Percentiles rank a stretch among this genome's conserved stretches.
phyloP scores from a whole-genome alignment of 2,329 filamentous ascomycete species.

The Ceratocystis smalleyi region DNA sequence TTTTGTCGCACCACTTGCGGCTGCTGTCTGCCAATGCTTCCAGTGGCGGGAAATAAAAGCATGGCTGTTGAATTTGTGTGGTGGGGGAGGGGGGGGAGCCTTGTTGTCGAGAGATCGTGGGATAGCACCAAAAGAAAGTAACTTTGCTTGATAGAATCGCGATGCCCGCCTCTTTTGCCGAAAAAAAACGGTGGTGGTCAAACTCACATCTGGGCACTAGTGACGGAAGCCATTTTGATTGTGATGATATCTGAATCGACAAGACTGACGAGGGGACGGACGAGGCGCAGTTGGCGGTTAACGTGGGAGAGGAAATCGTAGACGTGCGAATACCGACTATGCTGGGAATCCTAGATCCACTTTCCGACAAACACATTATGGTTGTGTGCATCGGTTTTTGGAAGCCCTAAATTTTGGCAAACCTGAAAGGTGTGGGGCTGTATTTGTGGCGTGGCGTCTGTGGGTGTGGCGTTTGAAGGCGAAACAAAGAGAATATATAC shows the following conservation, averaged over 20 bases:
- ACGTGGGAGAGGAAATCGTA: constrained; percentile 17
- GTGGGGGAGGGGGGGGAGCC: background rate
- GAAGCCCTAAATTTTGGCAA: constrained; percentile 7
- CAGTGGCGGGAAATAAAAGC: background rate
- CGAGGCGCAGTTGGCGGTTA: constrained; percentile 16
- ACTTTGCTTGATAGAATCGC: constrained; percentile 8
- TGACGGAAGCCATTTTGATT: constrained; percentile 18
- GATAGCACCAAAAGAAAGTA: background rate
- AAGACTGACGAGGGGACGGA: constrained; percentile 16
- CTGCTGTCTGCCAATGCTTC: too few species aligned
- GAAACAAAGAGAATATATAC: background rate
- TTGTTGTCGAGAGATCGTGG: background rate
- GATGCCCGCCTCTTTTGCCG: constrained; percentile 12
- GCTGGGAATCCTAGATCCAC: constrained; percentile 16
- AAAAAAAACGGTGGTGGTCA: constrained; percentile 4
- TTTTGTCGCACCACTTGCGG: background rate
- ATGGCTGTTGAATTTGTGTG: background rate
- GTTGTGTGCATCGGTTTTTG: constrained; percentile 15
- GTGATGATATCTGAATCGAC: constrained; percentile 17
- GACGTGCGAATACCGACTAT: constrained; percentile 15
- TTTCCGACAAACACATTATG: constrained; percentile 16
- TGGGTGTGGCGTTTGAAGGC: constrained; percentile 1
- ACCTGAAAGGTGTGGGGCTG: constrained; percentile 4
- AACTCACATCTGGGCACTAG: constrained; percentile 18
- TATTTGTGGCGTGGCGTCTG: background rate